These are phyloP conservation scores for Wickerhamiella allomyrinae DNA, from an alignment of 805 yeast genomes.

Conservation along the genomic window DNA sequence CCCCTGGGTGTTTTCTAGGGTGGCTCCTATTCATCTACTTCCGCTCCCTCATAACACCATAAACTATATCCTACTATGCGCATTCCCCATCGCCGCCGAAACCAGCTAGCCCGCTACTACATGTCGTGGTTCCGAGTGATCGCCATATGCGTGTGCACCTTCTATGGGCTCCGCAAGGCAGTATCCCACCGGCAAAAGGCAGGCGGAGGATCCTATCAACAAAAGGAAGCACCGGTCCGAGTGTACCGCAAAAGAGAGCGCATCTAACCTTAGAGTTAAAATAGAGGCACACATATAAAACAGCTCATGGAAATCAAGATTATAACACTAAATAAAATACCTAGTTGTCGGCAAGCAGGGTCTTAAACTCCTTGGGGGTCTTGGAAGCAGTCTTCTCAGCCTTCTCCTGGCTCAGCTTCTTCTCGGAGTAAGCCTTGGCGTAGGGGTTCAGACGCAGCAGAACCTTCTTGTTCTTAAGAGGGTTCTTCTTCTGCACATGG, in stretches of 20 bases:
- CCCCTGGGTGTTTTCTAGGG: too few species aligned
- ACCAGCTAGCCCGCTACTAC: not conserved
- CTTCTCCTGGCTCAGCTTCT: slow-evolving; percentile 78
- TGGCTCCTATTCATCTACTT: too few species aligned
- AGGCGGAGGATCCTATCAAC: too few species aligned
- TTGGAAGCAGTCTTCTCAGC: slow-evolving; percentile 40
- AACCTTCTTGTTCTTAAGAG: slow-evolving; percentile 98
- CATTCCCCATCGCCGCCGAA: too few species aligned
- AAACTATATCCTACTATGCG: too few species aligned
- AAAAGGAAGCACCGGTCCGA: too few species aligned
- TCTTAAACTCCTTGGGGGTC: slow-evolving; percentile 22
- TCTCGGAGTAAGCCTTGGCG: slow-evolving; percentile 91
- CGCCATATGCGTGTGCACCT: not conserved
- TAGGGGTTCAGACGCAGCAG: slow-evolving; percentile 98
- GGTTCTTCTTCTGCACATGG: slow-evolving; percentile 97
- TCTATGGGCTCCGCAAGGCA: not conserved
- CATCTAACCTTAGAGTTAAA: too few species aligned
- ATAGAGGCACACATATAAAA: too few species aligned
- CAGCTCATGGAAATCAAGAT: too few species aligned
- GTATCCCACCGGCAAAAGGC: not conserved
- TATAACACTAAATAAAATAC: too few species aligned
- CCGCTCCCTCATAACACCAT: too few species aligned
- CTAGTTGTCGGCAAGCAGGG: slow-evolving; percentile 24
- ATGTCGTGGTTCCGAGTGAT: not conserved
- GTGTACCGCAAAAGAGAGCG: too few species aligned